Evolutionary conservation across 495 filamentous ascomycete genomes (phyloP).

Genomic region (Neurospora sublineolata): DNA sequence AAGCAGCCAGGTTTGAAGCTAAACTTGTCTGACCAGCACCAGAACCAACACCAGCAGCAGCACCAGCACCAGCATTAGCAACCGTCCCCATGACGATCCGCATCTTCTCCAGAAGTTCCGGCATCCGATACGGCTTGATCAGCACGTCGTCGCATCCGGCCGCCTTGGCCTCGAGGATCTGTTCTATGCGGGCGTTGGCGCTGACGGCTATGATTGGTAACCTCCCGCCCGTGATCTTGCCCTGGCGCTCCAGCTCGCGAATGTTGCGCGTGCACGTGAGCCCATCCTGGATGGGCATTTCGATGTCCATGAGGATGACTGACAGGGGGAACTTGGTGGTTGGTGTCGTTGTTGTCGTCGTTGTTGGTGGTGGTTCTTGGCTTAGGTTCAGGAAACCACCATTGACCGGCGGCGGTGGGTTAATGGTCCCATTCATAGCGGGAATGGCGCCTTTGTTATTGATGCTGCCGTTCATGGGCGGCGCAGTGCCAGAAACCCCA

Average conservation of each 20-base stretch:
- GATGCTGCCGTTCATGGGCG: conserved; percentile 4
- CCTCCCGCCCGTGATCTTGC: conserved; percentile 38
- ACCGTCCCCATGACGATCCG: conserved; percentile 46
- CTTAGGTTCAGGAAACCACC: not conserved
- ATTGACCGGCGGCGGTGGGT: not conserved
- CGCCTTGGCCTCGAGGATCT: conserved; percentile 50
- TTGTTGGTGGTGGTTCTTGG: conserved; percentile 12
- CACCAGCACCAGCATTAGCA: not conserved
- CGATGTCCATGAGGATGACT: conserved; percentile 68
- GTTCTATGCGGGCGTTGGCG: conserved; percentile 59
- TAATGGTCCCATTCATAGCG: not conserved
- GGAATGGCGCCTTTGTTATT: conserved; percentile 10
- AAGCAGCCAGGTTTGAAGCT: not conserved
- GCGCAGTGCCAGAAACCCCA: not conserved
- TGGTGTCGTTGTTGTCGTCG: conserved; percentile 2
- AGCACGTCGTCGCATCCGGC: conserved; percentile 46
- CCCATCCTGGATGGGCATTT: conserved; percentile 80
- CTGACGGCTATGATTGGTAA: conserved; percentile 69
- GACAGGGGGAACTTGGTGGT: conserved; percentile 12
- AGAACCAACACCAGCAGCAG: not conserved
- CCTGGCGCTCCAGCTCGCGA: conserved; percentile 45
- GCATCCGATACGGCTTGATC: conserved; percentile 36
- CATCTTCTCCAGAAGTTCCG: conserved; percentile 35
- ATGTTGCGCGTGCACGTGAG: conserved; percentile 56
- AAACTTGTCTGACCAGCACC: not conserved